phyloP scores from a whole-genome alignment of 805 yeast species.

The Metschnikowia anglica region DNA sequence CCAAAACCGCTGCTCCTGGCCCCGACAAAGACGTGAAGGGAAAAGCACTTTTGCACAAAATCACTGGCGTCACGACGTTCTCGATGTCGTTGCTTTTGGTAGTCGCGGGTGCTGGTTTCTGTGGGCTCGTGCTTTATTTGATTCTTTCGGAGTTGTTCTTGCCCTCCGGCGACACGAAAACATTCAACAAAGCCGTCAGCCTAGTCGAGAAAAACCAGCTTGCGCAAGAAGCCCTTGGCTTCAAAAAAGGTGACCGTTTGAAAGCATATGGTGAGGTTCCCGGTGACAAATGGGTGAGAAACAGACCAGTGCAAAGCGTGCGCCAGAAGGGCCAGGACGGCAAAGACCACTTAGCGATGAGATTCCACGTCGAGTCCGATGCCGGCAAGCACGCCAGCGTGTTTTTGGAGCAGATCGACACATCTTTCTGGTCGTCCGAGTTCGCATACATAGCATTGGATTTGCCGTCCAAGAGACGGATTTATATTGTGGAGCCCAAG shows the following conservation, averaged over 20 bases:
- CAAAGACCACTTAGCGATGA: constrained; percentile 76
- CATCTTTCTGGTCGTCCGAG: constrained; percentile 62
- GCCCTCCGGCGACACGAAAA: constrained; percentile 89
- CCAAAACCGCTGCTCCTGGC: constrained; percentile 28
- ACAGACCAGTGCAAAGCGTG: constrained; percentile 74
- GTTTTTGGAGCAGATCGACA: constrained; percentile 76
- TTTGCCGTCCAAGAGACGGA: constrained; percentile 65
- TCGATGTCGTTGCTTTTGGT: constrained; percentile 61
- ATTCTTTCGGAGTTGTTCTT: constrained; percentile 77
- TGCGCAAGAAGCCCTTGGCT: constrained; percentile 57
- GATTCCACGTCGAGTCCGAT: constrained; percentile 79
- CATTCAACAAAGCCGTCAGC: constrained; percentile 83
- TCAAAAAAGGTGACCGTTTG: constrained; percentile 55
- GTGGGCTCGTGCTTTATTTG: constrained; percentile 68
- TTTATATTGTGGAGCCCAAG: constrained; percentile 67
- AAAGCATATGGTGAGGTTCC: constrained; percentile 80
- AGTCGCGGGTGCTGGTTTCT: constrained; percentile 65
- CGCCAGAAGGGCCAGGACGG: constrained; percentile 72
- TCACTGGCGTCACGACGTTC: constrained; percentile 60
- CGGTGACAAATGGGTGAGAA: constrained; percentile 80
- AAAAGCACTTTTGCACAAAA: constrained; percentile 42
- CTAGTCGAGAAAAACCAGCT: constrained; percentile 66
- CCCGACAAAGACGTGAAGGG: constrained; percentile 42
- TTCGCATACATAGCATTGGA: constrained; percentile 74
- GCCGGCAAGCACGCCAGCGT: constrained; percentile 63